phyloP scores from a whole-genome alignment of 352 stramenopile genomes.

The Pythium rhizo-oryzae region DNA sequence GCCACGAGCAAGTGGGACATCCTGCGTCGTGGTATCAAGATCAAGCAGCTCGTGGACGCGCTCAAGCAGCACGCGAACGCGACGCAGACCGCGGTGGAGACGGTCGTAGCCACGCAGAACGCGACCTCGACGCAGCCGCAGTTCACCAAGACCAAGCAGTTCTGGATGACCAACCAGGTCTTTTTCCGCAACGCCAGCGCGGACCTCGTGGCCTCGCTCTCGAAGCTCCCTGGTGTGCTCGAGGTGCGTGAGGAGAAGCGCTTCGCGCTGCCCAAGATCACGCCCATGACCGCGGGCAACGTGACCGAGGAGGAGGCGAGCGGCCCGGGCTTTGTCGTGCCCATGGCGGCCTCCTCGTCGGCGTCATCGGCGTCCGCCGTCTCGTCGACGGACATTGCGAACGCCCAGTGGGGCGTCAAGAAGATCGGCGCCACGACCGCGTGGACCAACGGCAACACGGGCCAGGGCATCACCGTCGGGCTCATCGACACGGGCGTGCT shows the following conservation, averaged over 20 bases:
- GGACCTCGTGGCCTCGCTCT: conserved; percentile 26
- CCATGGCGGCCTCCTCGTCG: not conserved
- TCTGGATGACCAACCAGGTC: conserved; percentile 30
- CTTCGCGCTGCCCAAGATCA: conserved; percentile 10
- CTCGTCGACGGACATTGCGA: not conserved
- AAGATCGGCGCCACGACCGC: conserved; percentile 33
- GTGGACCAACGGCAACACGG: conserved; percentile 32
- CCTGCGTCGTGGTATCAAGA: conserved; percentile 23
- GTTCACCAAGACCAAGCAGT: conserved; percentile 20
- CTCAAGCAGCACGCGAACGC: conserved; percentile 21
- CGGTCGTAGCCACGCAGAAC: conserved; percentile 10
- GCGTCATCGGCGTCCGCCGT: not conserved
- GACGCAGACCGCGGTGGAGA: conserved; percentile 12
- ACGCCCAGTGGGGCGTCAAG: conserved; percentile 34
- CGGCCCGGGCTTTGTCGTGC: not conserved
- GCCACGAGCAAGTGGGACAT: conserved; percentile 25
- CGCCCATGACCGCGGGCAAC: not conserved
- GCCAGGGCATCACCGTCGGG: conserved; percentile 30
- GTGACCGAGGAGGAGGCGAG: not conserved
- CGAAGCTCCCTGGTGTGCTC: conserved; percentile 13
- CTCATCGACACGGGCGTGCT: conserved; percentile 39
- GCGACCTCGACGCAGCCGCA: not conserved
- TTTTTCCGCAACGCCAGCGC: conserved; percentile 22
- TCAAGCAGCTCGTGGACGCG: conserved; percentile 32
- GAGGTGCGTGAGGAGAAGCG: conserved; percentile 13